These are phyloP conservation scores for Aspergillus pseudonomiae DNA, from an alignment of 2,329 filamentous ascomycete genomes.

Conservation along the genomic window DNA sequence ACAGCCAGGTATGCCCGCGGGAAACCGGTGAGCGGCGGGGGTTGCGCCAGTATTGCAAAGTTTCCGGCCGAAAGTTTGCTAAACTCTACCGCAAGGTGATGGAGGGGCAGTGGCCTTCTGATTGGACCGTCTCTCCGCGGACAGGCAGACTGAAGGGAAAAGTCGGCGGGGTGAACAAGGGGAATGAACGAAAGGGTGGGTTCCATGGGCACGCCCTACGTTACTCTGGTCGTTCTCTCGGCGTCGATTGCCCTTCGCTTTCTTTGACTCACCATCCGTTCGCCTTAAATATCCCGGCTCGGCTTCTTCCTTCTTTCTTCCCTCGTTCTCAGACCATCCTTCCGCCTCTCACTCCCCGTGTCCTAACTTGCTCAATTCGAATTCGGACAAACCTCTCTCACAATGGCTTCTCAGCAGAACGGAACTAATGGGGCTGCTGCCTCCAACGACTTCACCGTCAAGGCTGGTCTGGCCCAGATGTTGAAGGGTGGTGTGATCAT, in stretches of 20 bases:
- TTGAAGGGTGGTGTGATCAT: conserved; percentile 99
- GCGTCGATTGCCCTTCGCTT: conserved; percentile 1
- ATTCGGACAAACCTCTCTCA: conserved; percentile 10
- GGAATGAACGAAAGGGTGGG: neutral
- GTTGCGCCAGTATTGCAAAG: conserved; percentile 3
- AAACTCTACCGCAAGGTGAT: neutral
- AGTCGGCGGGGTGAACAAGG: conserved; percentile 22
- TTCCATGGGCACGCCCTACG: conserved; percentile 25
- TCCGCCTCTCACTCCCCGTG: conserved; percentile 6
- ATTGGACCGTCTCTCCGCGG: conserved; percentile 19
- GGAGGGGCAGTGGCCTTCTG: conserved; percentile 15
- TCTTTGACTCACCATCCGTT: conserved; percentile 16
- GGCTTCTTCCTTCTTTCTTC: conserved; percentile 9
- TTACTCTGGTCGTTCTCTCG: neutral
- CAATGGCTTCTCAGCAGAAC: conserved; percentile 40
- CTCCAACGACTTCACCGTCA: conserved; percentile 75
- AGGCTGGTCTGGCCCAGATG: conserved; percentile 95
- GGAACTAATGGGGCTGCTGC: conserved; percentile 31
- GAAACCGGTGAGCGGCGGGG: conserved; percentile 5
- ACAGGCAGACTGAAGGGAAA: conserved; percentile 14
- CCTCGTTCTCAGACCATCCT: conserved; percentile 4
- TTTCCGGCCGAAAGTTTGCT: conserved; percentile 6
- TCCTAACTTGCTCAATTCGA: conserved; percentile 5
- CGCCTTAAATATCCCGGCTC: conserved; percentile 6
- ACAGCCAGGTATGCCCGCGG: conserved; percentile 6